A percentile compares a stretch with the other conserved stretches of the same genome.
These are phyloP conservation scores for Maudiozyma barnettii DNA, from an alignment of 805 yeast genomes.

Conservation along the genomic window DNA sequence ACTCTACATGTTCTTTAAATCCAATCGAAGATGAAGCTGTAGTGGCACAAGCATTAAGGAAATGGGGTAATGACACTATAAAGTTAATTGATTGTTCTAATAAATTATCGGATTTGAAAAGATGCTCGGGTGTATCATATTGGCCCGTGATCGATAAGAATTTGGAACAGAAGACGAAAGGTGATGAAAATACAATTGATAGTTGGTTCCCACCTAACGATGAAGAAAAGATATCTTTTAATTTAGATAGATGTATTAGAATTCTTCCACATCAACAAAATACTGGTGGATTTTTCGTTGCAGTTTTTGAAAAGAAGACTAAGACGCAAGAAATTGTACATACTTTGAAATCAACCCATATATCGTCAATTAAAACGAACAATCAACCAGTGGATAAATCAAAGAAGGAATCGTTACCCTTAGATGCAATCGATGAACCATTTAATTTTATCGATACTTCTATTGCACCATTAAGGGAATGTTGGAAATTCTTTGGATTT, in stretches of 20 bases:
- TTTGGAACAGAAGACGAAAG: slow-evolving; percentile 47
- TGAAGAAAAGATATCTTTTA: slow-evolving; percentile 55
- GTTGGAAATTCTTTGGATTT: slow-evolving; percentile 85
- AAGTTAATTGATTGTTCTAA: slow-evolving; percentile 60
- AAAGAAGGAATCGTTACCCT: slow-evolving; percentile 69
- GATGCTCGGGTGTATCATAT: slow-evolving; percentile 62
- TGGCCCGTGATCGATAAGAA: slow-evolving; percentile 88
- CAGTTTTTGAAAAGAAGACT: slow-evolving; percentile 66
- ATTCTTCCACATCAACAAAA: slow-evolving; percentile 96
- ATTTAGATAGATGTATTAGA: slow-evolving; percentile 74
- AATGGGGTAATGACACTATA: slow-evolving; percentile 53
- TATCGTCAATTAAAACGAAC: not conserved
- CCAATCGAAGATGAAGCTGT: slow-evolving; percentile 98
- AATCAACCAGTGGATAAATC: slow-evolving; percentile 2
- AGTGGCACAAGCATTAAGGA: slow-evolving; percentile 84
- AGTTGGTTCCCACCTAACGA: slow-evolving; percentile 73
- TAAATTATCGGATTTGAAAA: slow-evolving; percentile 64
- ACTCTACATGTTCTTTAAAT: slow-evolving; percentile 91
- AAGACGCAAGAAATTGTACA: not conserved
- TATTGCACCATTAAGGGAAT: slow-evolving; percentile 57
- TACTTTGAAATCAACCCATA: not conserved
- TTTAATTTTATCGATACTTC: slow-evolving; percentile 65
- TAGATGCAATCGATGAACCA: slow-evolving; percentile 94
- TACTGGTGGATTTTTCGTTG: slow-evolving; percentile 95
- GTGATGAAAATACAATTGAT: slow-evolving; percentile 37